Evolutionary conservation across 805 yeast species (phyloP).

Genomic region (Metschnikowia continentalis): DNA sequence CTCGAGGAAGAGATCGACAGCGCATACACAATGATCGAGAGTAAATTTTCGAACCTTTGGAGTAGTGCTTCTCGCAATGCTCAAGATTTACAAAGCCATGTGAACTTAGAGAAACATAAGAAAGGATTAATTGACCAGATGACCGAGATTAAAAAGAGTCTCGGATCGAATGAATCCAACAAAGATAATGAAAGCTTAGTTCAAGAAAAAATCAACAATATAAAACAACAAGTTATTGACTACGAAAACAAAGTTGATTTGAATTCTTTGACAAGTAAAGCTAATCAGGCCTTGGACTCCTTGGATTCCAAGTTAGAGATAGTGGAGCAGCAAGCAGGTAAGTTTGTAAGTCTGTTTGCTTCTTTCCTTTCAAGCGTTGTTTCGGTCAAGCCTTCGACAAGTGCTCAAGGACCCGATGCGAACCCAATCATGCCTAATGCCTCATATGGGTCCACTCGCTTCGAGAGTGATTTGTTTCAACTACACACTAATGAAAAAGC

Average conservation of each 20-base stretch:
- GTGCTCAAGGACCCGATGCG: slow-evolving; percentile 7
- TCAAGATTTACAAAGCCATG: slow-evolving; percentile 26
- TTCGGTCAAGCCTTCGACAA: slow-evolving; percentile 13
- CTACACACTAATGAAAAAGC: slow-evolving; percentile 31
- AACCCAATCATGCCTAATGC: slow-evolving; percentile 16
- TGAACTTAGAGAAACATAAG: slow-evolving; percentile 26
- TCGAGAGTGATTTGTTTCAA: slow-evolving; percentile 36
- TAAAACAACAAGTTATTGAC: slow-evolving; percentile 13
- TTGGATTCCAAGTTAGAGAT: slow-evolving; percentile 68
- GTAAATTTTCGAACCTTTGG: slow-evolving; percentile 39
- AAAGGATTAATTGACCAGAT: slow-evolving; percentile 28
- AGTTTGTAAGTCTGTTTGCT: slow-evolving; percentile 56
- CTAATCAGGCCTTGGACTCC: slow-evolving; percentile 58
- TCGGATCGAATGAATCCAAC: slow-evolving; percentile 10
- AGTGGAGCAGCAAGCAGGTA: slow-evolving; percentile 66
- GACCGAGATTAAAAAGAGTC: slow-evolving; percentile 23
- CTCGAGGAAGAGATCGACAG: slow-evolving; percentile 52
- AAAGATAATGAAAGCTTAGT: slow-evolving; percentile 17
- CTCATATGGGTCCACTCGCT: slow-evolving; percentile 36
- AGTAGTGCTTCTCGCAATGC: slow-evolving; percentile 30
- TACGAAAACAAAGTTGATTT: slow-evolving; percentile 21
- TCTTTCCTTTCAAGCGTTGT: slow-evolving; percentile 46
- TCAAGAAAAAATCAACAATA: slow-evolving; percentile 26
- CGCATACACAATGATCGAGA: slow-evolving; percentile 48
- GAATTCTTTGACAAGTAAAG: slow-evolving; percentile 30